A percentile compares a stretch with the other conserved stretches of the same genome.
Evolutionary conservation across 495 filamentous ascomycete genomes (phyloP).

Genomic region (Tuber brumale): DNA sequence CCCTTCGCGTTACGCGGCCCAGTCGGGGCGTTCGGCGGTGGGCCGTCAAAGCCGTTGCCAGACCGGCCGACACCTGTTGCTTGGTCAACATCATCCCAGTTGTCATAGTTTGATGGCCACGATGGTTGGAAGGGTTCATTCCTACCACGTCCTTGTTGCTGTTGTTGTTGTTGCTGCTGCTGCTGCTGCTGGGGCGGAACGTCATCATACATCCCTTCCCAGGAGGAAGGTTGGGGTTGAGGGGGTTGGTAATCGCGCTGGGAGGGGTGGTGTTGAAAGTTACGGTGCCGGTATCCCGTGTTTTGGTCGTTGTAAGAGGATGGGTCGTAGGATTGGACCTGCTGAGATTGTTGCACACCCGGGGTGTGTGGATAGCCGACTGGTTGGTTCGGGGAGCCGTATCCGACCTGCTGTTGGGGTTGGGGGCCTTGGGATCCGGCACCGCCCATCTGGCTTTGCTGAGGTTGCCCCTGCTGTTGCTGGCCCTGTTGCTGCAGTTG

Average conservation of each 20-base stretch:
- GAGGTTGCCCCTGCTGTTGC: constrained; percentile 2
- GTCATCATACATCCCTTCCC: constrained; percentile 99
- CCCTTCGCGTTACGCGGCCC: constrained; percentile 93
- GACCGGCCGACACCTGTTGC: constrained; percentile 34
- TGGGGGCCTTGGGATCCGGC: constrained; percentile 30
- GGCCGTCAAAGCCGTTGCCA: constrained; percentile 49
- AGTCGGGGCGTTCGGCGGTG: constrained; percentile 89
- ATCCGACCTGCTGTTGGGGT: constrained; percentile 32
- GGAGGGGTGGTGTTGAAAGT: constrained; percentile 41
- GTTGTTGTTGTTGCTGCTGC: constrained; percentile 42
- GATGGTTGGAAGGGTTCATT: constrained; percentile 36
- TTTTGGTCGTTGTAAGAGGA: neutral
- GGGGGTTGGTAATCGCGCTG: constrained; percentile 42
- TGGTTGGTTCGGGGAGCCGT: constrained; percentile 31
- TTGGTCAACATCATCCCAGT: constrained; percentile 37
- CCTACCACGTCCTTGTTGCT: constrained; percentile 31
- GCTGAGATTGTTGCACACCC: constrained; percentile 23
- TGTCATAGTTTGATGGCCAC: constrained; percentile 16
- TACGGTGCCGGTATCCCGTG: constrained; percentile 9
- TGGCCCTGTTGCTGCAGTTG: constrained; percentile 47
- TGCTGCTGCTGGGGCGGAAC: constrained; percentile 67
- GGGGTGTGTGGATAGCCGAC: constrained; percentile 34
- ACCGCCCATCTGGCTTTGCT: constrained; percentile 25
- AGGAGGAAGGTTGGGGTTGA: constrained; percentile 49
- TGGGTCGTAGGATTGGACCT: neutral